Evolutionary conservation across 208 protist genomes (phyloP), one percentile per base, ranked within the genome.

Genomic region (Angomonas deanei): DNA sequence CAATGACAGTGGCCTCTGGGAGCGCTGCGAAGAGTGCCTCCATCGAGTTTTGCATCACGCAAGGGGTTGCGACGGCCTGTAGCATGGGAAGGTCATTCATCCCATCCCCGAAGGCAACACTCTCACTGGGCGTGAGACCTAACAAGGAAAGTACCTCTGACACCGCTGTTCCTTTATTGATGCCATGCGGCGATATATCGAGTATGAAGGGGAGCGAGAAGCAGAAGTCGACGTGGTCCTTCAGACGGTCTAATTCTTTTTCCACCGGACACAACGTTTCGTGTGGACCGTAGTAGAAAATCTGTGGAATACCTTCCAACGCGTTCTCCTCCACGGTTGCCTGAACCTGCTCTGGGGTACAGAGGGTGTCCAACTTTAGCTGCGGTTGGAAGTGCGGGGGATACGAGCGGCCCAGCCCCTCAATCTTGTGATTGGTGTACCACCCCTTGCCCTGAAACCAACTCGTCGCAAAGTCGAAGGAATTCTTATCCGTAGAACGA

Each of bases 61-160:
- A 91, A 0, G 73, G 71, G n/a, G 75, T 60, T 0, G 80, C 80
- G 0, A 69, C 84, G 0, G 49, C 61, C 11, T 46, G 24, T 28
- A 91, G 72, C 84, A 91, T 86, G 15, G 64, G 27, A 0, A 70
- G 13, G 53, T 91, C 84, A 56, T 89, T 92, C 77, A 87, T 84
- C 24, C 79, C 80, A 57, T 86, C 80, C n/a, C 86, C 86, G 64
- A 92, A 87, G 8, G 86, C 82, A 19, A 78, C 64, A 5, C 63
- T 66, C 23, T 84, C 61, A 0, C 54, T 58, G 0, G 46, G 24
- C 1, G 27, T 15, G 17, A 92, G 53, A 21, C 65, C 50, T 21
- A 88, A 48, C 11, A 54, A 32, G 5, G 61, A 17, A 5, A 75
- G 78, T 47, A 86, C 79, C 21, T 72, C 54, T 11, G 11, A 13